These are phyloP conservation scores for Coccomyxa sp. DNA, from an alignment of 139 green algal species.

Conservation along the genomic window DNA sequence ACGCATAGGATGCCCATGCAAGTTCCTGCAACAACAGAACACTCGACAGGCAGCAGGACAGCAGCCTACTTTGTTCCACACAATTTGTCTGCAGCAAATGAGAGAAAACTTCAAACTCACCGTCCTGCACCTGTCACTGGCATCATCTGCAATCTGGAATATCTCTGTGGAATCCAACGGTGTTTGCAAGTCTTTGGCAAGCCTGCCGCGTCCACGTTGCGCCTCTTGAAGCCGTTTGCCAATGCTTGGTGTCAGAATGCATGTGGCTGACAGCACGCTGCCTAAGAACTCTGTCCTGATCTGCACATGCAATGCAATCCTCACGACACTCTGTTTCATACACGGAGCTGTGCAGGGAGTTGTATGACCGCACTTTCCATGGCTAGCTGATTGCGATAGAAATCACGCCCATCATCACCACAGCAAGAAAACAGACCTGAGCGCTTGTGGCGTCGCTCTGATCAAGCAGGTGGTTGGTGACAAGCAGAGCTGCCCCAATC, in stretches of 20 bases:
- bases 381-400: neutral
- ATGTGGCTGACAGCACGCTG: slow-evolving; percentile 49
- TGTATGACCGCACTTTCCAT: neutral
- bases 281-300: slow-evolving; percentile 61
- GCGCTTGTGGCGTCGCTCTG: neutral
- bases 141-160: slow-evolving; percentile 40
- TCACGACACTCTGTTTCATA: neutral
- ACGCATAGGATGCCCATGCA: slow-evolving; percentile 74
- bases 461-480: slow-evolving; percentile 59
- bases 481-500: slow-evolving; percentile 47
- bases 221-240: slow-evolving; percentile 63
- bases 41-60: neutral
- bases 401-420: neutral
- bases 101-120: neutral
- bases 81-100: neutral
- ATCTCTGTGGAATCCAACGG: neutral
- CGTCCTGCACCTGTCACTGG: slow-evolving; percentile 24
- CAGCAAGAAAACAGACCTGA: slow-evolving; percentile 2
- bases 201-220: slow-evolving; percentile 52
- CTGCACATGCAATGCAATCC: slow-evolving; percentile 23
- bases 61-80: neutral
- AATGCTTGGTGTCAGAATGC: slow-evolving; percentile 58
- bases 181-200: slow-evolving; percentile 10
- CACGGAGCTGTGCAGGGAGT: neutral
- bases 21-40: slow-evolving; percentile 55